phyloP scores from a whole-genome alignment of 164 flowering plant genomes.

The Liriodendron chinense region DNA sequence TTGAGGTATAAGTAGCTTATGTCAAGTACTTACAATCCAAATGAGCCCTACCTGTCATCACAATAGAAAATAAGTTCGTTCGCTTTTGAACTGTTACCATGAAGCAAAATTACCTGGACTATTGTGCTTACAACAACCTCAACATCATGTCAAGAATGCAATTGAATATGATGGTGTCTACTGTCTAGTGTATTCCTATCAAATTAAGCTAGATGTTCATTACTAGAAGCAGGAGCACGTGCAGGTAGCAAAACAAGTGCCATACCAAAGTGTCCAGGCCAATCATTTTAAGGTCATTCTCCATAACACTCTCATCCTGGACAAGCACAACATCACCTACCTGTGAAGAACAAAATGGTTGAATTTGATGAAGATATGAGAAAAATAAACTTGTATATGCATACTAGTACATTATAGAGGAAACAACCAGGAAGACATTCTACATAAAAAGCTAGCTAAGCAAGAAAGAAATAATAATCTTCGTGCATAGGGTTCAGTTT shows the following conservation, averaged over 20 bases:
- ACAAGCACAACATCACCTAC: constrained; percentile 88
- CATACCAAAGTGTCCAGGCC: constrained; percentile 83
- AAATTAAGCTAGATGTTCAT: background rate
- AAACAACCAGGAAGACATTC: background rate
- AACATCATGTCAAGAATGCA: background rate
- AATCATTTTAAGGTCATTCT: constrained; percentile 54
- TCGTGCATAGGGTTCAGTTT: no score
- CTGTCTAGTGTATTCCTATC: background rate
- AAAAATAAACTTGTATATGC: background rate
- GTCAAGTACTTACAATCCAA: no score
- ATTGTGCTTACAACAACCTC: background rate
- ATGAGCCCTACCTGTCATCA: no score
- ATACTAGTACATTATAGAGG: background rate
- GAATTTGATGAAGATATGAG: background rate
- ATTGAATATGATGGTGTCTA: background rate
- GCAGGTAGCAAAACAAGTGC: background rate
- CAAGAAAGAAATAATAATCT: no score
- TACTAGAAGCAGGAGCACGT: no score
- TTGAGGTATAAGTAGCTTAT: no score
- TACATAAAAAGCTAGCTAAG: no score
- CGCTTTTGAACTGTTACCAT: background rate
- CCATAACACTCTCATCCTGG: constrained; percentile 65
- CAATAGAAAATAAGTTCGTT: background rate
- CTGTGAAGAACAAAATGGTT: constrained; percentile 28
- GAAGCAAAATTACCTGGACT: background rate